phyloP scores from a whole-genome alignment of 2,329 filamentous ascomycete species.

The Arthroderma sp. region DNA sequence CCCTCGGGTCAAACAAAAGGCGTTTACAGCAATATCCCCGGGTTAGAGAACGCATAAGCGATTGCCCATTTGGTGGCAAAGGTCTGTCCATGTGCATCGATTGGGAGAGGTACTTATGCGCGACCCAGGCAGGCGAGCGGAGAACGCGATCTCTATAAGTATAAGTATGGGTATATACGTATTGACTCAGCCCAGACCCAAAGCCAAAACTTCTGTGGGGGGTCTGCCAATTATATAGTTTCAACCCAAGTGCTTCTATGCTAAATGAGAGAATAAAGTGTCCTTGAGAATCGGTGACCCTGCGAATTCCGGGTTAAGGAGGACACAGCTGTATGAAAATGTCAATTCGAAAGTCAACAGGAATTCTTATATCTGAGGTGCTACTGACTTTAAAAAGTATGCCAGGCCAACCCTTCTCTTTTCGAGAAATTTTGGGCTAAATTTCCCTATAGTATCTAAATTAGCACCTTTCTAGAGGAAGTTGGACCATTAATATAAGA shows the following conservation, averaged over 20 bases:
- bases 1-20: too few species aligned
- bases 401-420: constrained; percentile 67
- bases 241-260: neutral
- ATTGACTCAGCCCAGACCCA: too few species aligned
- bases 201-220: too few species aligned
- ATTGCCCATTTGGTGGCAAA: too few species aligned
- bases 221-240: too few species aligned
- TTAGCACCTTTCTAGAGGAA: constrained; percentile 10
- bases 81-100: too few species aligned
- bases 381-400: constrained; percentile 80
- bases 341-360: neutral
- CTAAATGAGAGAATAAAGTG: constrained; percentile 52
- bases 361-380: neutral
- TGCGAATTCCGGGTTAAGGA: constrained; percentile 87
- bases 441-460: constrained; percentile 37
- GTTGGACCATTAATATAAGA: neutral
- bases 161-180: too few species aligned
- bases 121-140: too few species aligned
- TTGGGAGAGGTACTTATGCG: too few species aligned
- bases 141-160: too few species aligned
- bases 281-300: constrained; percentile 83
- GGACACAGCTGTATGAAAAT: constrained; percentile 53
- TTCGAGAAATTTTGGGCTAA: constrained; percentile 74
- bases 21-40: too few species aligned
- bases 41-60: too few species aligned